Evolutionary conservation across 1,139 yeast genomes (phyloP).

Genomic region (Sugiyamaella xylanicola): DNA sequence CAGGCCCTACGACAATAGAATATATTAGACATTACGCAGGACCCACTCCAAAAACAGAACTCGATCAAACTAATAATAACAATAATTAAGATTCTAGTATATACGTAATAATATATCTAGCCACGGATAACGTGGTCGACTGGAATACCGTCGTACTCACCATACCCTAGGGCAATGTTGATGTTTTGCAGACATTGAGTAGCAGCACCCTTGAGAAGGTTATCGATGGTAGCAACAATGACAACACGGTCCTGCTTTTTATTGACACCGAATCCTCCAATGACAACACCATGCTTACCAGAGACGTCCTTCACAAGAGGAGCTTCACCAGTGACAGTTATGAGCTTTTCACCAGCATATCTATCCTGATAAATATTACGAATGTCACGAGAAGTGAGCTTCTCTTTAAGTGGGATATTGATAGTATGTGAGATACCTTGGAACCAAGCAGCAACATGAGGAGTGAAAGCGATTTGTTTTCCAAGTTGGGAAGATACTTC

Average conservation of each 20-base stretch:
- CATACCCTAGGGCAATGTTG: slow-evolving; percentile 84
- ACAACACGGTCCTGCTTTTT: slow-evolving; percentile 89
- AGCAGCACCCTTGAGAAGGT: slow-evolving; percentile 95
- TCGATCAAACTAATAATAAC: not conserved
- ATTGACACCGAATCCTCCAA: slow-evolving; percentile 95
- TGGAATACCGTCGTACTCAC: slow-evolving; percentile 95
- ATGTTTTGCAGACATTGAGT: slow-evolving; percentile 97
- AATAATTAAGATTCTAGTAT: slow-evolving; percentile 8
- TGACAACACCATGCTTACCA: slow-evolving; percentile 90
- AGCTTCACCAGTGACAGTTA: slow-evolving; percentile 83
- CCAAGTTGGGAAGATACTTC: slow-evolving; percentile 86
- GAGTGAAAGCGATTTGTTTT: slow-evolving; percentile 79
- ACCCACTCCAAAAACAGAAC: no score
- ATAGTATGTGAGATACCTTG: slow-evolving; percentile 95
- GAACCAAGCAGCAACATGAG: slow-evolving; percentile 99
- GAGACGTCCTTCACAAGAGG: slow-evolving; percentile 90
- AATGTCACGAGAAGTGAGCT: slow-evolving; percentile 77
- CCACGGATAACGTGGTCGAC: slow-evolving; percentile 35
- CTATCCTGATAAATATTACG: slow-evolving; percentile 85
- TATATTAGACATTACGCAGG: no score
- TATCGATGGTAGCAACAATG: slow-evolving; percentile 91
- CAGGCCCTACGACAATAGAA: no score
- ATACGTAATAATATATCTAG: slow-evolving; percentile 18
- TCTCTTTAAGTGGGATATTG: slow-evolving; percentile 78
- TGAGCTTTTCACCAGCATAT: slow-evolving; percentile 83